A percentile compares a stretch with the other conserved stretches of the same genome.
These are phyloP conservation scores for Linnemannia schmuckeri DNA, from an alignment of 192 early-diverging fungal genomes.

Conservation along the genomic window DNA sequence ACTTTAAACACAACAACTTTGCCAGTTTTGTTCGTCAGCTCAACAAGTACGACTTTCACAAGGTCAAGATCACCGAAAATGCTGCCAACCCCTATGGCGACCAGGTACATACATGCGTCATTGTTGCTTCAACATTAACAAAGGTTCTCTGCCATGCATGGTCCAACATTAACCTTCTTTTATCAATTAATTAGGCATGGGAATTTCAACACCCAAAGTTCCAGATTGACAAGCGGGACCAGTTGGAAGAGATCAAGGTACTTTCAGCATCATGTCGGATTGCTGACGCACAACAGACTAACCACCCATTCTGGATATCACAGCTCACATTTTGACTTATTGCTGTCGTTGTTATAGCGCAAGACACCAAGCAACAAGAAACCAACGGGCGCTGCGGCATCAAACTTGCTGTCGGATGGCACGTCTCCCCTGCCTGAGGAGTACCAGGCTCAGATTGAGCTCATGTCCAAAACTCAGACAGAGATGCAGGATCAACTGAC, in stretches of 20 bases:
- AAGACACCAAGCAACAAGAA: conserved; percentile 49
- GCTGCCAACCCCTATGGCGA: conserved; percentile 50
- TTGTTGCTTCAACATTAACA: not conserved
- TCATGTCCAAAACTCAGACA: conserved; percentile 29
- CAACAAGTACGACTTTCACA: conserved; percentile 78
- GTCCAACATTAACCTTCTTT: conserved; percentile 7
- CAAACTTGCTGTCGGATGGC: conserved; percentile 15
- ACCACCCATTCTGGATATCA: not conserved
- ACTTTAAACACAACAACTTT: conserved; percentile 74
- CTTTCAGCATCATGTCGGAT: not conserved
- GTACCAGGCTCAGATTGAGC: conserved; percentile 33
- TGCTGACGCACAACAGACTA: not conserved
- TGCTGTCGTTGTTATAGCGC: conserved; percentile 23
- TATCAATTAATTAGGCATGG: conserved; percentile 60
- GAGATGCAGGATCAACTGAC: conserved; percentile 57
- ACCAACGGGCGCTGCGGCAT: not conserved
- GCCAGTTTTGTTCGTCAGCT: conserved; percentile 69
- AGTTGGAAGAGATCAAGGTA: conserved; percentile 69
- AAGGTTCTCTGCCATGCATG: not conserved
- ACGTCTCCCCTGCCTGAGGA: conserved; percentile 15
- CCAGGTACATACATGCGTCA: conserved; percentile 35
- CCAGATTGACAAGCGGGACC: conserved; percentile 63
- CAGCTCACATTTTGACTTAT: not conserved
- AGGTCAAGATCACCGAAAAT: conserved; percentile 65
- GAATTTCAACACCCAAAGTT: conserved; percentile 79